phyloP scores from a whole-genome alignment of 2,329 filamentous ascomycete genomes.

The Aspergillus pseudoterreus region DNA sequence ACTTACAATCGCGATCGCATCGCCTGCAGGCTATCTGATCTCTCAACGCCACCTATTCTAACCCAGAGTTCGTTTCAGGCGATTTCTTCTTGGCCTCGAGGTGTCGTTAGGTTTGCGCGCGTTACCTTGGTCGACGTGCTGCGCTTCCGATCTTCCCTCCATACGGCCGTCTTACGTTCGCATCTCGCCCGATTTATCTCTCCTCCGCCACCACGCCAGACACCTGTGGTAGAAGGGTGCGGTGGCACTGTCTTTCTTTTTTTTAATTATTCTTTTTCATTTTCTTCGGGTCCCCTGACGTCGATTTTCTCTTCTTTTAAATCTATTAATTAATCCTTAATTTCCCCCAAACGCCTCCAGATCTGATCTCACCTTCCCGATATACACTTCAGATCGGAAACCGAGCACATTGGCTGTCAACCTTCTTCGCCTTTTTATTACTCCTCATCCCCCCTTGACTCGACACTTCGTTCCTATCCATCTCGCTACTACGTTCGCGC shows the following conservation, averaged over 20 bases:
- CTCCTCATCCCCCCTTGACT: background rate
- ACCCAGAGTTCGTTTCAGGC: slow-evolving; percentile 7
- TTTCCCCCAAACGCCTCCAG: background rate
- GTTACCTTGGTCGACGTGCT: slow-evolving; percentile 11
- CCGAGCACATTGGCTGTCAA: background rate
- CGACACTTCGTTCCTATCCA: background rate
- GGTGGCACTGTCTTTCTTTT: slow-evolving; percentile 11
- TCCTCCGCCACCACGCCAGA: slow-evolving; percentile 18
- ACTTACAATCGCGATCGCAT: slow-evolving; percentile 17
- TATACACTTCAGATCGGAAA: background rate
- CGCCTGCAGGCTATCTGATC: slow-evolving; percentile 13
- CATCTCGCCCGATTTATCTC: slow-evolving; percentile 17
- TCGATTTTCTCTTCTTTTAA: background rate
- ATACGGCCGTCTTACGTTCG: slow-evolving; percentile 13
- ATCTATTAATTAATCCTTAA: slow-evolving; percentile 2
- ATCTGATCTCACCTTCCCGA: background rate
- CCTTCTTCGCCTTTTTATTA: background rate
- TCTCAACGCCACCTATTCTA: slow-evolving; percentile 14
- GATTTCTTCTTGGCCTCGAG: slow-evolving; percentile 4
- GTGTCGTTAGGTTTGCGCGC: slow-evolving; percentile 7
- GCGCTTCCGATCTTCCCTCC: slow-evolving; percentile 7
- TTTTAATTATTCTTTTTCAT: slow-evolving; percentile 4
- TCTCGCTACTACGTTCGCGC: too few species aligned
- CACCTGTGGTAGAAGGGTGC: slow-evolving; percentile 12
- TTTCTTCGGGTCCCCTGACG: background rate